Base-by-base conservation (phyloP, 495 filamentous ascomycete genomes). In the Daldinia loculata region DNA sequence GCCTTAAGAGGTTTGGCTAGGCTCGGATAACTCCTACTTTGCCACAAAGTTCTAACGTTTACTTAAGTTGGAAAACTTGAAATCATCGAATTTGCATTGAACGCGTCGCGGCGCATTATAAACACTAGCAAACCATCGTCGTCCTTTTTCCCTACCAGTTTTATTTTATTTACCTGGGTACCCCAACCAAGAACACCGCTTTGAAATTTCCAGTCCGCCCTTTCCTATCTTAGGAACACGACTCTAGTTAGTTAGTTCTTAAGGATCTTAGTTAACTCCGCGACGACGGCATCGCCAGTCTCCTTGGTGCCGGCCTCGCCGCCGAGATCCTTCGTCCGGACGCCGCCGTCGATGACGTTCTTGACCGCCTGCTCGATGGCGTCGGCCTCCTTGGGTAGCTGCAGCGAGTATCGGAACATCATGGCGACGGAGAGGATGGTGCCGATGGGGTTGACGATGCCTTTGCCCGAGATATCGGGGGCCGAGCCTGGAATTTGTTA, bases 341-440 rank as follows among this genome's bases (percentile, higher is more conserved):
- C 76, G 7, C 91, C 91, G 30, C 83, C 83, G 69, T 97, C 93
- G 59, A 98, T 86, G 17, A 92, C 91, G 17, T 79, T 85, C 67
- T 89, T 87, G 19, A 97, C 93, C 0, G 94, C 95, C 61, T 89
- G 85, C 81, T 98, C 95, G 59, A 98, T 84, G 38, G 86, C 86
- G 59, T 82, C 80, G 4, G 94, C 92, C 74, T 95, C 88, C 19
- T 84, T 81, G 48, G 91, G 90, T 74, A 92, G 88, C 69, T 88
- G 88, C 48, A 98, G 84, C 4, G 92, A 96, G 81, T 97, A 97
- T 65, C 90, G 89, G 71, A 97, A 88, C 92, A 98, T 92, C 90
- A 97, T 92, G 66, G 92, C 93, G 24, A 95, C 89, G 4, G 91
- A 94, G 7, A 97, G 87, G 63, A 97, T 92, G 73, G 92, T 92